Evolutionary conservation across 2,329 filamentous ascomycete species (phyloP).

Genomic region (Talaromyces sp.): DNA sequence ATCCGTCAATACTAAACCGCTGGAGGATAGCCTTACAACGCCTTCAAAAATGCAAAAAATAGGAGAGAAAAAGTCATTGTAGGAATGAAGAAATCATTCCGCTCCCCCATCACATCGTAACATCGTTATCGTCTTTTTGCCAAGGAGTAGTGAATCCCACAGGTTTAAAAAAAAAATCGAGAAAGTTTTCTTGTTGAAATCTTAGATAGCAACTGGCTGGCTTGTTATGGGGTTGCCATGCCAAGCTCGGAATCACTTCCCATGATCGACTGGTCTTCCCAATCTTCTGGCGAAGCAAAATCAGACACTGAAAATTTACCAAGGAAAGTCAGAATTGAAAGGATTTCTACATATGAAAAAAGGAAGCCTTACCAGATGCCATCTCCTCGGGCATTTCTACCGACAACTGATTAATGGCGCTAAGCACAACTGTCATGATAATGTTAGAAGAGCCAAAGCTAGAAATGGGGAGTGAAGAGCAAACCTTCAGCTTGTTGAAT

Average conservation of each 20-base stretch:
- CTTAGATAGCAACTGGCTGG: neutral
- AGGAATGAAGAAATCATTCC: neutral
- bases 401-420: conserved; percentile 29
- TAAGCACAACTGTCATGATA: conserved; percentile 21
- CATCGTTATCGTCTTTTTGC: neutral
- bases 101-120: neutral
- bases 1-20: conserved; percentile 1
- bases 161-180: neutral
- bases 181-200: neutral
- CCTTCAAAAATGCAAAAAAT: conserved; percentile 8
- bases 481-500: conserved; percentile 30
- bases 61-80: neutral
- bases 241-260: conserved; percentile 38
- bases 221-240: conserved; percentile 29
- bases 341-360: conserved; percentile 14
- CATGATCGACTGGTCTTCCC: conserved; percentile 37
- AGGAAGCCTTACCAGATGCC: conserved; percentile 29
- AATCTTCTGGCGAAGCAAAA: conserved; percentile 34
- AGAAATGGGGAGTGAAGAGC: conserved; percentile 9
- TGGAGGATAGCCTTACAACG: conserved; percentile 7
- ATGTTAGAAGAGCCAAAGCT: conserved; percentile 8
- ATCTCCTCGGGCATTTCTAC: conserved; percentile 34
- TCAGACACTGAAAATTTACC: conserved; percentile 30
- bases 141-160: neutral
- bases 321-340: conserved; percentile 17